Evolutionary conservation across 768 basidiomycete species (phyloP).

Genomic region (Pisolithus albus): DNA sequence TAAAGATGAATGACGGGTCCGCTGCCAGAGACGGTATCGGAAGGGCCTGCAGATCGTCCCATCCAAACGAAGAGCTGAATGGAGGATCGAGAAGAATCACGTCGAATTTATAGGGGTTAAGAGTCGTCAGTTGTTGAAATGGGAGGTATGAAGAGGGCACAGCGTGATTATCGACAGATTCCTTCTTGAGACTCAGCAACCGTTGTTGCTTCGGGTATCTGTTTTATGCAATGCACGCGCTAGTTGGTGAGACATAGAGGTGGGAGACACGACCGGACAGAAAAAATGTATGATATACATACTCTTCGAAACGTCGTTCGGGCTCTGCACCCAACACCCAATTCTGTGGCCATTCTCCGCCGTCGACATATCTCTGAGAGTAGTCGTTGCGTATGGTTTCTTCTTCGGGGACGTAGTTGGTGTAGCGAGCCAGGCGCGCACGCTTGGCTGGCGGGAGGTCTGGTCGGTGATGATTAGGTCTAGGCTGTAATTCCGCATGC

Average conservation of each 20-base stretch:
- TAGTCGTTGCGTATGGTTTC: conserved; percentile 97
- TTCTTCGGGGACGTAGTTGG: conserved; percentile 86
- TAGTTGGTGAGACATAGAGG: background rate
- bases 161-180: conserved; percentile 61
- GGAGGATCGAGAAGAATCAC: conserved; percentile 89
- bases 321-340: conserved; percentile 88
- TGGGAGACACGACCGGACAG: background rate
- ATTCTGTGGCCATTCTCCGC: conserved; percentile 91
- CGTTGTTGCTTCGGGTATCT: conserved; percentile 95
- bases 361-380: conserved; percentile 81
- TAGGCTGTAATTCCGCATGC: conserved; percentile 25
- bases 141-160: conserved; percentile 71
- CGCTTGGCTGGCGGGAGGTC: conserved; percentile 67
- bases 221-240: too few relatives aligned
- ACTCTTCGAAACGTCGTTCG: conserved; percentile 92
- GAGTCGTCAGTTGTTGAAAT: conserved; percentile 45
- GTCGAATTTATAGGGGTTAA: conserved; percentile 76
- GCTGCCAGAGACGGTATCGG: conserved; percentile 79
- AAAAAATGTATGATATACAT: conserved; percentile 25
- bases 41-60: conserved; percentile 76
- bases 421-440: conserved; percentile 61
- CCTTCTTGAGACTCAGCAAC: conserved; percentile 75
- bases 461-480: conserved; percentile 36
- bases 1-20: conserved; percentile 88
- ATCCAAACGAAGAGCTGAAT: conserved; percentile 78